Percentiles rank a stretch among this genome's conserved stretches.
Conservation (phyloP, 306 rosid species). For the Mucuna pruriens region DNA sequence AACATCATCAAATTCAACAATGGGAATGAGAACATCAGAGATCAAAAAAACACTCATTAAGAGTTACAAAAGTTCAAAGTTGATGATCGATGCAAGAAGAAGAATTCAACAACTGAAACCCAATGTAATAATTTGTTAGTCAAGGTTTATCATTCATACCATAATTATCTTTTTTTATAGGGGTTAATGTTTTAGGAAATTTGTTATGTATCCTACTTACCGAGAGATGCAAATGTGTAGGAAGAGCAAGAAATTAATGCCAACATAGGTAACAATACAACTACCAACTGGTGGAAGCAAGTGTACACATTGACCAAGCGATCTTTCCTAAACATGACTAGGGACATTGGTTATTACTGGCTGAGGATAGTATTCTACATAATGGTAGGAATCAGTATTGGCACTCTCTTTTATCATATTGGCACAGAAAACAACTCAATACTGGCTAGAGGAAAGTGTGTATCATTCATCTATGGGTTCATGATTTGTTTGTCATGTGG, state of each 20-base stretch:
- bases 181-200: too few relatives aligned
- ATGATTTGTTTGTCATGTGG: conserved; percentile 71
- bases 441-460: conserved; percentile 64
- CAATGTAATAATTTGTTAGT: conserved; percentile 50
- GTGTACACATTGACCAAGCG: conserved; percentile 62
- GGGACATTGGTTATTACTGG: conserved; percentile 84
- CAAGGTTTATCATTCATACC: not conserved
- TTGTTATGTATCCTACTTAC: not conserved
- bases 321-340: conserved; percentile 72
- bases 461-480: conserved; percentile 66
- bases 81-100: conserved; percentile 49
- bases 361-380: conserved; percentile 58
- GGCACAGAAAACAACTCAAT: conserved; percentile 59
- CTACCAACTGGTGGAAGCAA: conserved; percentile 67
- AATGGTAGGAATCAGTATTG: conserved; percentile 49
- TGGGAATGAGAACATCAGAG: conserved; percentile 54
- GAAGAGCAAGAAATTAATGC: conserved; percentile 53
- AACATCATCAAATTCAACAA: conserved; percentile 53
- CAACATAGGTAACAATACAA: conserved; percentile 39
- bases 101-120: conserved; percentile 55
- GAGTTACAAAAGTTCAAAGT: conserved; percentile 63
- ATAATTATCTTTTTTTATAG: too few relatives aligned
- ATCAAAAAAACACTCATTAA: conserved; percentile 64
- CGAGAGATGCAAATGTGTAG: conserved; percentile 47
- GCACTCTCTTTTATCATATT: conserved; percentile 56